Percentiles rank a stretch among this genome's conserved stretches.
Conservation (phyloP, 1,139 yeast genomes). For the Saccharomyces hybrid region DNA sequence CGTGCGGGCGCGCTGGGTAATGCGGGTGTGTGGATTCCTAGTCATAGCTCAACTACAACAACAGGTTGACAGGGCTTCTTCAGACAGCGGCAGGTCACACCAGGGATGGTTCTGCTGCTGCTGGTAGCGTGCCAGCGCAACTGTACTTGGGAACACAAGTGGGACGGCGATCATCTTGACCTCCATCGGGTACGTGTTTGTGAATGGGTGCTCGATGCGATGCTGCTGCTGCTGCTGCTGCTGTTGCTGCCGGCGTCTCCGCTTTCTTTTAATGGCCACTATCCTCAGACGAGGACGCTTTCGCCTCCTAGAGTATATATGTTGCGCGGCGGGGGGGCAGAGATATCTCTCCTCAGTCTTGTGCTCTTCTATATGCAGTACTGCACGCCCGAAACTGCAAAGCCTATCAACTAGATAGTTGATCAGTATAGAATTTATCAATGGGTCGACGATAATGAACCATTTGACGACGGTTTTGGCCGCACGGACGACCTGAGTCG, state of each 20-base stretch:
- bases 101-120: not conserved
- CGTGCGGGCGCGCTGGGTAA: conserved; percentile 1
- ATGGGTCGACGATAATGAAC: conserved; percentile 1
- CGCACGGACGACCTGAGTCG: not conserved
- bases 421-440: not conserved
- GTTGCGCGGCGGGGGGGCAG: not conserved
- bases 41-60: not conserved
- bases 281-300: not conserved
- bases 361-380: not conserved
- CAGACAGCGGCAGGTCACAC: not conserved
- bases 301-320: not conserved
- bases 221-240: not conserved
- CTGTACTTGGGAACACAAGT: not conserved
- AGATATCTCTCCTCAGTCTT: not conserved
- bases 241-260: not conserved
- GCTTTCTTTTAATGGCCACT: not conserved
- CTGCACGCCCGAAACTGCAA: not conserved
- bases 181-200: not conserved
- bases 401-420: not conserved
- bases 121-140: not conserved
- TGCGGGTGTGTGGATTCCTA: not conserved
- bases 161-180: not conserved
- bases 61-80: not conserved
- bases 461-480: not conserved
- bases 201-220: not conserved